These are phyloP conservation scores for Pleurotus ostreatus DNA, from an alignment of 768 basidiomycete species.

Conservation along the genomic window DNA sequence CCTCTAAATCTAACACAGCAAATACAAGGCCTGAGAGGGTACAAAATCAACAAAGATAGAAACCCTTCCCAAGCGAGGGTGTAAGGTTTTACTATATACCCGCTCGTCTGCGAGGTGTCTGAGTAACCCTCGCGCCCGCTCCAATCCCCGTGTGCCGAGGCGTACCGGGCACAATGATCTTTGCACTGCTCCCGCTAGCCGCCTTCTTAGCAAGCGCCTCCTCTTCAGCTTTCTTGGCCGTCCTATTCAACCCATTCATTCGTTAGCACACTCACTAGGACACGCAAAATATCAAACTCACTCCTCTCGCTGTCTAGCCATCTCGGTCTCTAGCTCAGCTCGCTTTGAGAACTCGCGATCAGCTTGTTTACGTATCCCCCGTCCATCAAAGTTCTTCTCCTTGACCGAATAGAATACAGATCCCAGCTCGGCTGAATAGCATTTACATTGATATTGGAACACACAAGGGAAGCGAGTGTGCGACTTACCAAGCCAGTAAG, in stretches of 20 bases:
- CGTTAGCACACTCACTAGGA: neutral
- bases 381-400: slow-evolving; percentile 95
- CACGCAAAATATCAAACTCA: slow-evolving; percentile 25
- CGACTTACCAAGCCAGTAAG: slow-evolving; percentile 89
- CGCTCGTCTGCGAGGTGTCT: slow-evolving; percentile 70
- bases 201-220: slow-evolving; percentile 54
- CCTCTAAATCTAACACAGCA: too few relatives aligned
- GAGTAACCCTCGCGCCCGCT: slow-evolving; percentile 57
- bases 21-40: too few relatives aligned
- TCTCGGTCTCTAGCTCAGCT: slow-evolving; percentile 90
- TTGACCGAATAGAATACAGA: slow-evolving; percentile 97
- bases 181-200: slow-evolving; percentile 47
- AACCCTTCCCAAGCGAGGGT: neutral
- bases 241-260: slow-evolving; percentile 30
- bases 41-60: too few relatives aligned
- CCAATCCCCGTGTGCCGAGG: slow-evolving; percentile 69
- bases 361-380: slow-evolving; percentile 69
- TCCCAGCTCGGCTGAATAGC: slow-evolving; percentile 75
- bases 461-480: neutral
- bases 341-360: slow-evolving; percentile 90
- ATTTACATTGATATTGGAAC: slow-evolving; percentile 6
- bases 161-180: slow-evolving; percentile 78
- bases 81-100: slow-evolving; percentile 49
- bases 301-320: slow-evolving; percentile 81
- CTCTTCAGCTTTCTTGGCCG: slow-evolving; percentile 59